Evolutionary conservation across 75 land plant genomes (phyloP).

Genomic region (Ceratopteris richardii): DNA sequence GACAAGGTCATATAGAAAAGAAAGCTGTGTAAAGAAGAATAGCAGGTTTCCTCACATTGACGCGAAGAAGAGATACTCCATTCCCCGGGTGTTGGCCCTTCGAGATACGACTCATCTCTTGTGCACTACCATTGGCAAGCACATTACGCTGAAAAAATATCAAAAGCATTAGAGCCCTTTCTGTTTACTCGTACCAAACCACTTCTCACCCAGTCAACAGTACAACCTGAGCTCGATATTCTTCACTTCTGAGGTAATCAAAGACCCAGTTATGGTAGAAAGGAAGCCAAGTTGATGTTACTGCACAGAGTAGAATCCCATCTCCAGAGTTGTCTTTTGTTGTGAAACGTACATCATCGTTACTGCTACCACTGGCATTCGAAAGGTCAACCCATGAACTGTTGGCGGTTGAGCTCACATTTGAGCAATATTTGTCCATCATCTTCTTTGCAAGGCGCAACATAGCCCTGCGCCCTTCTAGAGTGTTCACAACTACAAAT

Average conservation of each 20-base stretch:
- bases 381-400: constrained; percentile 55
- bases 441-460: constrained; percentile 13
- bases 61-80: constrained; percentile 65
- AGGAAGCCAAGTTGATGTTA: constrained; percentile 8
- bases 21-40: background rate
- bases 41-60: constrained; percentile 31
- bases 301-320: constrained; percentile 9
- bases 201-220: background rate
- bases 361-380: constrained; percentile 15
- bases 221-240: constrained; percentile 3
- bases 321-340: constrained; percentile 5
- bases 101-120: constrained; percentile 75
- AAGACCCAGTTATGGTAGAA: constrained; percentile 4
- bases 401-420: constrained; percentile 16
- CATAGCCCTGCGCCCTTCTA: constrained; percentile 7
- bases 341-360: constrained; percentile 6
- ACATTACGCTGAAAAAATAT: constrained; percentile 45
- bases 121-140: constrained; percentile 68
- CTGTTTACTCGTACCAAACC: background rate
- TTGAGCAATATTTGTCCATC: constrained; percentile 7
- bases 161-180: background rate
- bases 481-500: constrained; percentile 12
- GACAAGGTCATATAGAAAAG: background rate
- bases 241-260: constrained; percentile 7
- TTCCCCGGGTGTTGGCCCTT: constrained; percentile 76